Evolutionary conservation across 345 rosid genomes (phyloP).

Genomic region (Raphanus sativus): DNA sequence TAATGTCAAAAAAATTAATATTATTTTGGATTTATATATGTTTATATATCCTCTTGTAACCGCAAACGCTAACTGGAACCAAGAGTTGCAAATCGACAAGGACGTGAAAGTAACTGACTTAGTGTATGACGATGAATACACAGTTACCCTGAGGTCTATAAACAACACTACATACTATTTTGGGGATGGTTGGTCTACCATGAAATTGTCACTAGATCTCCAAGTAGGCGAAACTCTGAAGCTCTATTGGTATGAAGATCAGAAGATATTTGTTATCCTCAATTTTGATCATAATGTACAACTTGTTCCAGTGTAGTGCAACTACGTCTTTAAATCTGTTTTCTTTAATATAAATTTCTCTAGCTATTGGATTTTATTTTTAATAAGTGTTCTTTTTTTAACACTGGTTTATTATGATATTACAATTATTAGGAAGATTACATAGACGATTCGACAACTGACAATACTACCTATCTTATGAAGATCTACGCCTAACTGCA

Average conservation of each 20-base stretch:
- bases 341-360: neutral
- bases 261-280: neutral
- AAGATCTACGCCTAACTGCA: too few relatives aligned
- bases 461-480: too few relatives aligned
- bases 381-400: neutral
- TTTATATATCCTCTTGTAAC: too few relatives aligned
- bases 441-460: too few relatives aligned
- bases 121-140: neutral
- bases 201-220: neutral
- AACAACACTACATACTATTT: neutral
- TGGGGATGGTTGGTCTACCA: neutral
- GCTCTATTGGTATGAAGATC: neutral
- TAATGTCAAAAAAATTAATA: too few relatives aligned
- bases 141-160: neutral
- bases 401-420: neutral
- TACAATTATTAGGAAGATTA: too few relatives aligned
- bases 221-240: neutral
- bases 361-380: neutral
- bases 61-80: too few relatives aligned
- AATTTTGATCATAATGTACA: neutral
- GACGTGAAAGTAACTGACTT: neutral
- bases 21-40: too few relatives aligned
- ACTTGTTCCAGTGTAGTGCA: neutral
- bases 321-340: neutral
- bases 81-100: neutral